phyloP scores from a whole-genome alignment of 495 filamentous ascomycete genomes.

The Pseudevernia furfuracea region DNA sequence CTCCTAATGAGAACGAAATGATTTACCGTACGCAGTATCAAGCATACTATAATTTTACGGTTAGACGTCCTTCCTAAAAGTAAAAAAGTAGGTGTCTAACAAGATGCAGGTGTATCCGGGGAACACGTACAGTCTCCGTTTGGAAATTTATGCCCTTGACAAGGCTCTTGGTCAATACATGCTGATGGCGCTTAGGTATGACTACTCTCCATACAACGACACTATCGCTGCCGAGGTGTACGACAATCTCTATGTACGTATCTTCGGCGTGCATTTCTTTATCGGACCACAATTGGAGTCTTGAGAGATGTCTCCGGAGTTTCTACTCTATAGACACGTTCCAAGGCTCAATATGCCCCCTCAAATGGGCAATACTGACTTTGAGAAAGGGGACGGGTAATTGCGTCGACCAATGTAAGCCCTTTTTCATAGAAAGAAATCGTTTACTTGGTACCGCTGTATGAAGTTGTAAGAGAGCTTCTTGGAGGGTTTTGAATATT shows the following conservation, averaged over 20 bases:
- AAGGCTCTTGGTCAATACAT: not conserved
- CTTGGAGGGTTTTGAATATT: not conserved
- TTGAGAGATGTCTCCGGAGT: not conserved
- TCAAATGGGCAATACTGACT: not conserved
- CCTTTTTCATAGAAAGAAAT: too few species aligned
- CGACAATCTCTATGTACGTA: slow-evolving; percentile 35
- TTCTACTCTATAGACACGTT: not conserved
- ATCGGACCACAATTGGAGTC: not conserved
- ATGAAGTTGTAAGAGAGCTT: too few species aligned
- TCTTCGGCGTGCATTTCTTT: not conserved
- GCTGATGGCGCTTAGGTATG: slow-evolving; percentile 20
- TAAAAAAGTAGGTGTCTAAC: not conserved
- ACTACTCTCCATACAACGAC: slow-evolving; percentile 55
- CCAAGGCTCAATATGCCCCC: not conserved
- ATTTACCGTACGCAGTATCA: slow-evolving; percentile 32
- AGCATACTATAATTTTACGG: slow-evolving; percentile 58
- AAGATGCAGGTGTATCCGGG: slow-evolving; percentile 26
- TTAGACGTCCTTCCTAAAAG: slow-evolving; percentile 26
- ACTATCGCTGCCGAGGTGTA: slow-evolving; percentile 43
- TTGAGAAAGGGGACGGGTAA: slow-evolving; percentile 40
- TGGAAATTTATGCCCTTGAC: not conserved
- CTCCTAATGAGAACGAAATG: not conserved
- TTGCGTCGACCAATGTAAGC: slow-evolving; percentile 54
- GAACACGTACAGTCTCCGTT: slow-evolving; percentile 53
- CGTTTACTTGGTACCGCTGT: too few species aligned